Conservation (phyloP, 2,329 filamentous ascomycete species). For the Aspergillus latus region DNA sequence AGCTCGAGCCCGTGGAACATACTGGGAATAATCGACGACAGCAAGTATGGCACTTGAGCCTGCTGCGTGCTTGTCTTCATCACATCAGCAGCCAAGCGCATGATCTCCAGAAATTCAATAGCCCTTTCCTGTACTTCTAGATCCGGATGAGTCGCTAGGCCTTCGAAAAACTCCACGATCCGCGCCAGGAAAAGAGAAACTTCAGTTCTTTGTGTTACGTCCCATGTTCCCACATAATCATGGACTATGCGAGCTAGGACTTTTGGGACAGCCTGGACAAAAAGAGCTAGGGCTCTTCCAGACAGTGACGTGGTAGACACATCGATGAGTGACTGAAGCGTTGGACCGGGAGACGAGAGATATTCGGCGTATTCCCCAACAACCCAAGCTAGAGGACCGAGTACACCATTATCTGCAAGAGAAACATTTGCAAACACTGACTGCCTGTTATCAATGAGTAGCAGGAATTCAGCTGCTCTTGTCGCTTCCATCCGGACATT, state of each 20-base stretch:
- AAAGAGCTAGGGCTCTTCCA: constrained; percentile 69
- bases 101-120: constrained; percentile 86
- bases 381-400: constrained; percentile 79
- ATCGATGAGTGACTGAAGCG: constrained; percentile 73
- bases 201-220: constrained; percentile 68
- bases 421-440: constrained; percentile 56
- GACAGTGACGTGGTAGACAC: constrained; percentile 58
- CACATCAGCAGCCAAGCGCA: constrained; percentile 84
- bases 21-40: constrained; percentile 87
- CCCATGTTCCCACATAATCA: constrained; percentile 64
- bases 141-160: constrained; percentile 77
- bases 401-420: constrained; percentile 59
- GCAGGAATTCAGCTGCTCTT: constrained; percentile 72
- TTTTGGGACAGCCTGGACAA: constrained; percentile 82
- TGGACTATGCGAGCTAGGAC: constrained; percentile 73
- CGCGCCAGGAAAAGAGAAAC: constrained; percentile 76
- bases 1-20: constrained; percentile 84
- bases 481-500: constrained; percentile 79
- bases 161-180: constrained; percentile 78
- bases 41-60: constrained; percentile 66
- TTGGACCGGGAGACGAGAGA: constrained; percentile 67
- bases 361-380: constrained; percentile 83
- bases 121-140: constrained; percentile 93
- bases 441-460: constrained; percentile 60
- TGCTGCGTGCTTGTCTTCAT: constrained; percentile 33